Percentiles rank a stretch among this genome's conserved stretches.
Conservation (phyloP, 108 stramenopile genomes). For the Schizochytrium sp. region DNA sequence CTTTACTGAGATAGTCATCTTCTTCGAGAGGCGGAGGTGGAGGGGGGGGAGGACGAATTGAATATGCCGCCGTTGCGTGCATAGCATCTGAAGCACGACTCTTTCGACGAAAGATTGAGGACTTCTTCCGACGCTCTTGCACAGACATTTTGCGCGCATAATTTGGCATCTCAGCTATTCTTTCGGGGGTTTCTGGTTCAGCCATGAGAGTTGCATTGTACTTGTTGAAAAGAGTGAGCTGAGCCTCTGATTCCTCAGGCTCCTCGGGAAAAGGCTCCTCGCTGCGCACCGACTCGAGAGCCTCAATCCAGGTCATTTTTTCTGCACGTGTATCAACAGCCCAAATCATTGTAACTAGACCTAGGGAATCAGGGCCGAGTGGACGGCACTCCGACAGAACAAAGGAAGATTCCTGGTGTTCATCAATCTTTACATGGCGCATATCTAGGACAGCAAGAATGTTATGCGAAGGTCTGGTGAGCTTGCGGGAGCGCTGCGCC, state of each 20-base stretch:
- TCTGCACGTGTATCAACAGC: background rate
- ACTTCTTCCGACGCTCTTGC: too few relatives aligned
- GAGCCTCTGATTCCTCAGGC: background rate
- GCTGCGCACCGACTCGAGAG: background rate
- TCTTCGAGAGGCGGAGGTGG: too few relatives aligned
- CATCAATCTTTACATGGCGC: slow-evolving; percentile 31
- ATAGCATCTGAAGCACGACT: too few relatives aligned
- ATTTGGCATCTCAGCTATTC: too few relatives aligned
- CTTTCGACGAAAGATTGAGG: too few relatives aligned
- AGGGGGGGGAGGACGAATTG: too few relatives aligned
- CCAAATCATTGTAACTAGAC: background rate
- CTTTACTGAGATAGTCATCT: too few relatives aligned
- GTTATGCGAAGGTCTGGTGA: background rate
- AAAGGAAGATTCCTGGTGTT: slow-evolving; percentile 11
- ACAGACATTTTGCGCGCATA: too few relatives aligned
- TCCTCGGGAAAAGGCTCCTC: background rate
- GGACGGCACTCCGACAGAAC: background rate
- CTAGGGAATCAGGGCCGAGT: background rate
- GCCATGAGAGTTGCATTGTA: background rate
- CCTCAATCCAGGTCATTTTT: slow-evolving; percentile 15
- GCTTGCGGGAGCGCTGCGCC: background rate
- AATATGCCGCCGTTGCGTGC: too few relatives aligned
- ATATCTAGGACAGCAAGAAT: slow-evolving; percentile 19
- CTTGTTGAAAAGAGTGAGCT: background rate
- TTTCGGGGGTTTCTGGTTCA: too few relatives aligned